Conservation (phyloP, 495 filamentous ascomycete genomes). For the Stereocaulon alpinum region DNA sequence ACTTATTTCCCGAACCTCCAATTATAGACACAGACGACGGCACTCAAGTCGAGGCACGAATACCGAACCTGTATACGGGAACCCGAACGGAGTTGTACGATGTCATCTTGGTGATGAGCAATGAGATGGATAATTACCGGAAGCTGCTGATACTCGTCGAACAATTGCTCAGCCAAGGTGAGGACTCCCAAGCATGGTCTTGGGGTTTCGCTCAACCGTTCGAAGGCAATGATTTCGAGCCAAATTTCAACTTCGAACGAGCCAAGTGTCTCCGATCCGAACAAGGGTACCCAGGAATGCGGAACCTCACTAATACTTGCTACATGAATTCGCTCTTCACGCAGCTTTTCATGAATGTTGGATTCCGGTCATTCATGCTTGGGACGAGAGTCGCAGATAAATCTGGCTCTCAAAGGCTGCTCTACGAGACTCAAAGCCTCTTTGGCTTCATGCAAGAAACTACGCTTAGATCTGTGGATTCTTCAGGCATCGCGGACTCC, state of each 20-base stretch:
- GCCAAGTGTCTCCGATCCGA: slow-evolving; percentile 57
- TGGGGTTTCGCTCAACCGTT: slow-evolving; percentile 21
- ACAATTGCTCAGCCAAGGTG: slow-evolving; percentile 41
- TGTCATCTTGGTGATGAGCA: slow-evolving; percentile 49
- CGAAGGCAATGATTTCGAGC: slow-evolving; percentile 44
- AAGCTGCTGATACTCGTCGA: slow-evolving; percentile 43
- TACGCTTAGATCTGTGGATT: slow-evolving; percentile 59
- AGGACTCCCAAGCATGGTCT: slow-evolving; percentile 20
- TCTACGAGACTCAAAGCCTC: slow-evolving; percentile 66
- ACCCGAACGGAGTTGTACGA: slow-evolving; percentile 56
- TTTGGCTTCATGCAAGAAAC: slow-evolving; percentile 83
- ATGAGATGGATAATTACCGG: slow-evolving; percentile 42
- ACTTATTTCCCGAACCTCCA: slow-evolving; percentile 58
- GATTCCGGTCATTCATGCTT: slow-evolving; percentile 80
- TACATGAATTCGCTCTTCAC: slow-evolving; percentile 94
- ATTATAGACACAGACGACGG: slow-evolving; percentile 21
- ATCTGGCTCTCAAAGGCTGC: slow-evolving; percentile 50
- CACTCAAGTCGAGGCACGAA: slow-evolving; percentile 23
- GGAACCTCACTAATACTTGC: slow-evolving; percentile 91
- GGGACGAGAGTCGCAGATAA: slow-evolving; percentile 46
- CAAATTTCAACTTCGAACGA: slow-evolving; percentile 51
- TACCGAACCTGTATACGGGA: slow-evolving; percentile 41
- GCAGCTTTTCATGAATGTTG: slow-evolving; percentile 93
- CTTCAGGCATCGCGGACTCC: slow-evolving; percentile 57
- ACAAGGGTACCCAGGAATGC: slow-evolving; percentile 72